Conservation (phyloP, 441 rosid species). For the Codiaeum variegatum region DNA sequence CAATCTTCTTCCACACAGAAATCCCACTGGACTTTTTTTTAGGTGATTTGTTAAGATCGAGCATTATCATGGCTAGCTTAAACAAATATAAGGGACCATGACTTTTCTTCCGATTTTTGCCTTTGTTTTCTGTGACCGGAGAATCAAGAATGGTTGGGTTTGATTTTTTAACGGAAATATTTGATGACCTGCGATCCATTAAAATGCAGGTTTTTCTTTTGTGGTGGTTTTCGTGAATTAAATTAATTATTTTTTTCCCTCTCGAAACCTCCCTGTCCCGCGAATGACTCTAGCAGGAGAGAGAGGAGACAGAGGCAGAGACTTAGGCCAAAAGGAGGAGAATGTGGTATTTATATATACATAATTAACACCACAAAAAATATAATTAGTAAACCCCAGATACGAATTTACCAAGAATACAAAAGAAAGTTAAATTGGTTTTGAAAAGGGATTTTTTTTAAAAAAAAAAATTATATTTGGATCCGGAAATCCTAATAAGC, state of each 20-base stretch:
- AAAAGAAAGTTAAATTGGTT: too few species aligned
- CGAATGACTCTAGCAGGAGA: background rate
- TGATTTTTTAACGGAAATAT: background rate
- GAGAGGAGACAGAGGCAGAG: background rate
- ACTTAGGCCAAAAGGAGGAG: background rate
- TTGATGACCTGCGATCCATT: background rate
- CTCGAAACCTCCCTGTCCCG: conserved; percentile 3
- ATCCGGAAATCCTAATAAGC: too few species aligned
- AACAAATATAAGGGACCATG: conserved; percentile 40
- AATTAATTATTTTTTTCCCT: background rate
- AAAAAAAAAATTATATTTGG: too few species aligned
- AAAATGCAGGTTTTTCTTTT: background rate
- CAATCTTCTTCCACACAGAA: conserved; percentile 36
- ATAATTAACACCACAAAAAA: background rate
- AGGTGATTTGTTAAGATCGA: conserved; percentile 27
- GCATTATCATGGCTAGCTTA: conserved; percentile 40
- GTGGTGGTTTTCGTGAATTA: background rate
- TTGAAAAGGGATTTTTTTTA: too few species aligned
- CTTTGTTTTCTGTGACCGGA: background rate
- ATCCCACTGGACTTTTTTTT: conserved; percentile 33
- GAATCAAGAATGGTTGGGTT: background rate
- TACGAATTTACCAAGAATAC: too few species aligned
- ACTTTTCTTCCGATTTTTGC: conserved; percentile 29
- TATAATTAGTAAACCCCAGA: background rate
- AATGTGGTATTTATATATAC: background rate